Evolutionary conservation across 352 stramenopile genomes (phyloP), one percentile per base, ranked within the genome.

Genomic region (Pseudoperonospora humuli): DNA sequence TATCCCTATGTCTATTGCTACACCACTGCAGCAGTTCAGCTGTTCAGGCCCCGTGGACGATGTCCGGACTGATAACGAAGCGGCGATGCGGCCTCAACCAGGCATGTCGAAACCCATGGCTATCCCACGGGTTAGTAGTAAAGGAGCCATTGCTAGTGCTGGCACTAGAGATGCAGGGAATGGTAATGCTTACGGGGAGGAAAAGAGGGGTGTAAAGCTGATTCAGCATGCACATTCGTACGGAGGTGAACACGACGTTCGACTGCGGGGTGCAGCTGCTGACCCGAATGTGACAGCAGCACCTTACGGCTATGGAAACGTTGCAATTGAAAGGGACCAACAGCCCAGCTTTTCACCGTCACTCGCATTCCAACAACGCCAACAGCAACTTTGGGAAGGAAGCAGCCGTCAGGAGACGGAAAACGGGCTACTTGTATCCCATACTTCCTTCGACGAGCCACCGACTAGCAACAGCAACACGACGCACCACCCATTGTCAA

Each of bases 101-200:
- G 71, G 50, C 19, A 72, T 75, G 39, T 93, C 80, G 0, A 81
- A 87, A 42, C 80, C 77, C 3, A 86, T 93, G 77, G 70, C 77
- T 0, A 93, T 93, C 19, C 80, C 80, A 6, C 74, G 76, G 34
- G 33, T 60, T 21, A 84, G 74, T 26, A 64, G 42, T 28, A 64
- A 71, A 24, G 31, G 36, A 15, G 36, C 49, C 5, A 50, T 66
- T 5, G 67, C 61, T 27, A 47, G 63, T 17, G 72, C 61, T 6
- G 54, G 38, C 14, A 28, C 39, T 23, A 26, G 50, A 42, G 36
- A 33, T 23, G 18, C 36, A 38, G 18, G 42, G 50, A 9, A 21
- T 18, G 18, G 9, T 13, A 36, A 34, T 31, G 43, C 27, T 0
- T 64, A 64, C 18, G 23, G 38, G 2, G 54, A 64, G 5, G 45